phyloP scores from a whole-genome alignment of 345 rosid species.

The Lenwebbia sp. region DNA sequence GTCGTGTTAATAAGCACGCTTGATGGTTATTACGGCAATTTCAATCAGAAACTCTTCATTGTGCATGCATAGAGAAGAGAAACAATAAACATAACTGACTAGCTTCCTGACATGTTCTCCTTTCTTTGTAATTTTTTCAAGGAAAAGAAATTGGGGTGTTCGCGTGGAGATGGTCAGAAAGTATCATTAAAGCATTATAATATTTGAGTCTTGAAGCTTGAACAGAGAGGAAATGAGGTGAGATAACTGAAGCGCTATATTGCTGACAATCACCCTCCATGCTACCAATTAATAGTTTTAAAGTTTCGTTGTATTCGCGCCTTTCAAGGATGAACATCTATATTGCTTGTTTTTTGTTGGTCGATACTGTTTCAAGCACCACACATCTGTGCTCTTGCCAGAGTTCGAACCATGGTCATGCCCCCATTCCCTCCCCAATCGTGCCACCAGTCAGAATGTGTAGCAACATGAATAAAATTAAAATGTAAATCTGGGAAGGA shows the following conservation, averaged over 20 bases:
- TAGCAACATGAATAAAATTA: not conserved
- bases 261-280: too few relatives aligned
- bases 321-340: not conserved
- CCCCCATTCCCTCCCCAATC: not conserved
- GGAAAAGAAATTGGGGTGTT: not conserved
- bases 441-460: not conserved
- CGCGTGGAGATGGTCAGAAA: not conserved
- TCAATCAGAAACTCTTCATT: not conserved
- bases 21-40: not conserved
- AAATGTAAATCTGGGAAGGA: not conserved
- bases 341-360: not conserved
- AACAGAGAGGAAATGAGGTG: not conserved
- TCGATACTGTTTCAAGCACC: not conserved
- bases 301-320: not conserved
- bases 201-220: not conserved
- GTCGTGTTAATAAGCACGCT: not conserved
- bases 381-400: not conserved
- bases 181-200: not conserved
- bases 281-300: not conserved
- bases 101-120: not conserved
- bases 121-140: not conserved
- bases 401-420: not conserved
- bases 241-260: not conserved
- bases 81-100: not conserved
- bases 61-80: not conserved